phyloP scores from a whole-genome alignment of 768 basidiomycete genomes.

The Boletus tomentosulus region DNA sequence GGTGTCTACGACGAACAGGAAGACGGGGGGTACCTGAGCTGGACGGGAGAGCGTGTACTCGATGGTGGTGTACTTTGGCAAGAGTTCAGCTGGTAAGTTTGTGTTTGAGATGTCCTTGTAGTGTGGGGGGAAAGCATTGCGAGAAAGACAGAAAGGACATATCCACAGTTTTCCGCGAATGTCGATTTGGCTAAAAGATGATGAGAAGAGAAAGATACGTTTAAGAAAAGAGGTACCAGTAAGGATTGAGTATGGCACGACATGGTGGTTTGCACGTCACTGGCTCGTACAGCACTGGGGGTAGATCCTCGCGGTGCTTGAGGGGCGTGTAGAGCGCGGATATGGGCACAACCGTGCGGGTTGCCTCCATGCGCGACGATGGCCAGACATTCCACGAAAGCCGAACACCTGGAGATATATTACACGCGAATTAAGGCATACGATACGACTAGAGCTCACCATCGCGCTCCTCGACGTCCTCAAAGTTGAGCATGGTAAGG shows the following conservation, averaged over 20 bases:
- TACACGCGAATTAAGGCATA: background rate
- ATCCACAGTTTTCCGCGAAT: conserved; percentile 99
- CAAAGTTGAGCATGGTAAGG: conserved; percentile 71
- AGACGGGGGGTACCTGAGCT: conserved; percentile 90
- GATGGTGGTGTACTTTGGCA: conserved; percentile 98
- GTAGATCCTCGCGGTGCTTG: conserved; percentile 90
- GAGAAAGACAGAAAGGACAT: conserved; percentile 95
- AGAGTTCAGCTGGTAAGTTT: conserved; percentile 91
- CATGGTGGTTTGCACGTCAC: conserved; percentile 98
- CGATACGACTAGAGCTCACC: conserved; percentile 44
- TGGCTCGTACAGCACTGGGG: conserved; percentile 95
- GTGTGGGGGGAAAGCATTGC: conserved; percentile 96
- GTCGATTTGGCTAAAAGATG: conserved; percentile 81
- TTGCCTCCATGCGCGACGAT: conserved; percentile 96
- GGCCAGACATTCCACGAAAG: conserved; percentile 99
- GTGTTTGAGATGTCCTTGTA: conserved; percentile 98
- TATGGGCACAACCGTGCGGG: conserved; percentile 95
- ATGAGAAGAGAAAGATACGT: background rate
- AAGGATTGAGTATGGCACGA: conserved; percentile 95
- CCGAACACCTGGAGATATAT: conserved; percentile 64
- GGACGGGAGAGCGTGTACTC: conserved; percentile 97
- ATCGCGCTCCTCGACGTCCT: conserved; percentile 96
- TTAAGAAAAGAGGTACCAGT: conserved; percentile 60
- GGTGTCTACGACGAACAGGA: conserved; percentile 96
- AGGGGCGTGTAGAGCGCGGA: conserved; percentile 96